Conservation (phyloP, 495 filamentous ascomycete species). For the Apiosordaria backusii region DNA sequence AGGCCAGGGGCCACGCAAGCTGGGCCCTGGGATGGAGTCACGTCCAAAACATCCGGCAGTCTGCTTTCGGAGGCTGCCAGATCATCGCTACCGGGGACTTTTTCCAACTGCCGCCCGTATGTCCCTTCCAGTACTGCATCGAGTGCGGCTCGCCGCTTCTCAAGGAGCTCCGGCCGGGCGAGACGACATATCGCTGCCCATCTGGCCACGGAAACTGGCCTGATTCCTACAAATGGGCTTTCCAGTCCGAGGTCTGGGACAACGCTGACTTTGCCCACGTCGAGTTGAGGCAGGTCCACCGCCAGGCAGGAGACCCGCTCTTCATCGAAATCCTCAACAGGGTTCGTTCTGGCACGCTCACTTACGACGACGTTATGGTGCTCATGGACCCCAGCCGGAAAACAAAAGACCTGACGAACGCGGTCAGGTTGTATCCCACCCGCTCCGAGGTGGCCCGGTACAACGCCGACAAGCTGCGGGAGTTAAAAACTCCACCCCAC, state of each 20-base stretch:
- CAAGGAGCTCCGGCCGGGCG: not conserved
- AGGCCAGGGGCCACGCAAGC: conserved; percentile 38
- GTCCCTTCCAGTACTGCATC: conserved; percentile 1
- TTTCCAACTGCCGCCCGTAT: conserved; percentile 69
- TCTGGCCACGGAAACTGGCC: not conserved
- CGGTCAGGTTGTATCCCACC: not conserved
- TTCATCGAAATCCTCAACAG: conserved; percentile 1
- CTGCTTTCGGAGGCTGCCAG: conserved; percentile 80
- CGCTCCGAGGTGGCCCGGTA: not conserved
- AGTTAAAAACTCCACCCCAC: not conserved
- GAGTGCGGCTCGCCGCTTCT: not conserved
- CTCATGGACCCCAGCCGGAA: not conserved
- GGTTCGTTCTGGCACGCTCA: not conserved
- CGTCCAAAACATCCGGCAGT: not conserved
- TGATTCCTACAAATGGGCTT: not conserved
- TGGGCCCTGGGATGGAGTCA: conserved; percentile 32
- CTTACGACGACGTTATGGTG: not conserved
- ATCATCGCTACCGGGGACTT: conserved; percentile 94
- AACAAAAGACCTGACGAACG: not conserved
- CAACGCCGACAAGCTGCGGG: not conserved
- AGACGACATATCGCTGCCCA: not conserved
- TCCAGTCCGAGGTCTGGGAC: not conserved
- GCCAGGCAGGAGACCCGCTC: not conserved
- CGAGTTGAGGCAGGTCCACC: not conserved
- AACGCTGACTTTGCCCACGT: not conserved